These are phyloP conservation scores for Astrephomene gubernaculifera DNA, from an alignment of 139 green algal species.

Conservation along the genomic window DNA sequence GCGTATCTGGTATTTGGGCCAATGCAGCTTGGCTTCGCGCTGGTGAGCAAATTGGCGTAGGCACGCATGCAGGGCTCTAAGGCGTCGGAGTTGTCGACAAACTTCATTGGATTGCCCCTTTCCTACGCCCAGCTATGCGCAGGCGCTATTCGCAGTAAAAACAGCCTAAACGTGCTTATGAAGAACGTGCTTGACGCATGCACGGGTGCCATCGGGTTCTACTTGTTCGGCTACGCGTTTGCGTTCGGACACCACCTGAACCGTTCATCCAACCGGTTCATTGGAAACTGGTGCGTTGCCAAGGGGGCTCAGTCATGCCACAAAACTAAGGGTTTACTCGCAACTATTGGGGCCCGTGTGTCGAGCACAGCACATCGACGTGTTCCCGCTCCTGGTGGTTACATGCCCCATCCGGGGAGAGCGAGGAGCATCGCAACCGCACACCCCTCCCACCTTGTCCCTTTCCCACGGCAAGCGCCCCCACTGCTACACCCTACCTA, in stretches of 20 bases:
- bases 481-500: no score
- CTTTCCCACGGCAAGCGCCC: no score
- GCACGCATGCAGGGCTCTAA: not conserved
- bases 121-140: constrained; percentile 65
- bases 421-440: no score
- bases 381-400: no score
- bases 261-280: constrained; percentile 23
- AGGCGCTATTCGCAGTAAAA: constrained; percentile 84
- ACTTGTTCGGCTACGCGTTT: constrained; percentile 60
- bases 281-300: constrained; percentile 27
- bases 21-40: constrained; percentile 39
- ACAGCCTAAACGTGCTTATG: constrained; percentile 87
- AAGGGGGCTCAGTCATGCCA: no score
- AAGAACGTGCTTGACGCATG: constrained; percentile 83
- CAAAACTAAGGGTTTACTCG: no score
- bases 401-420: no score
- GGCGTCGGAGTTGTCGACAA: not conserved
- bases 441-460: no score
- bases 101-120: not conserved
- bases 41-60: not conserved
- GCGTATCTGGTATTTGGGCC: constrained; percentile 35
- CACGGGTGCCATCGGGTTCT: constrained; percentile 74
- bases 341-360: no score
- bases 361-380: no score
- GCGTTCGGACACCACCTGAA: constrained; percentile 51